Percentiles rank a stretch among this genome's conserved stretches.
These are phyloP conservation scores for Margaritispora aquatica DNA, from an alignment of 495 filamentous ascomycete genomes.

Conservation along the genomic window DNA sequence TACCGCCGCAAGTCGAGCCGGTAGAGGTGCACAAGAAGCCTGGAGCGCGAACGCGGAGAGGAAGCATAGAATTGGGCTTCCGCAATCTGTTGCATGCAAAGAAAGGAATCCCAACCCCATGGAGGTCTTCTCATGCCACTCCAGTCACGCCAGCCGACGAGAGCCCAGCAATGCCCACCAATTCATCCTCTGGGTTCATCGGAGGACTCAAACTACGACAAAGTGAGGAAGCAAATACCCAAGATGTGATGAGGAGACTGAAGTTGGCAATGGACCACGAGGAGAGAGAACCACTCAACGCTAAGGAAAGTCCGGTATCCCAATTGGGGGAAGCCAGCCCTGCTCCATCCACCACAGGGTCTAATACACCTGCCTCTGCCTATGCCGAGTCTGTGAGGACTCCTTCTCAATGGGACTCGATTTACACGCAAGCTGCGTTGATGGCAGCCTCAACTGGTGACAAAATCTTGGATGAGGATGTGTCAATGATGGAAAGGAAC, in stretches of 20 bases:
- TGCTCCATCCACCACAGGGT: not conserved
- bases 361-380: conserved; percentile 4
- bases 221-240: conserved; percentile 18
- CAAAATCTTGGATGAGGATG: not conserved
- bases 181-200: conserved; percentile 20
- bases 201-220: conserved; percentile 27
- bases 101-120: conserved; percentile 4
- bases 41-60: not conserved
- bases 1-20: not conserved
- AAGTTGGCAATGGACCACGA: not conserved
- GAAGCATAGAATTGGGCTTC: conserved; percentile 15
- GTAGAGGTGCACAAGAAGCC: not conserved
- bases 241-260: conserved; percentile 12
- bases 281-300: not conserved
- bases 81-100: conserved; percentile 8
- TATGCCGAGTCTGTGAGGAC: conserved; percentile 11
- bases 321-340: not conserved
- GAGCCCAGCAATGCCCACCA: not conserved
- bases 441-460: not conserved
- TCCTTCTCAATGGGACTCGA: conserved; percentile 14
- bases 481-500: conserved; percentile 15
- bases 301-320: not conserved
- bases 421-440: conserved; percentile 13
- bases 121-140: conserved; percentile 6
- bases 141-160: not conserved